phyloP scores from a whole-genome alignment of 2,329 filamentous ascomycete species.

The Apiospora phragmitis region DNA sequence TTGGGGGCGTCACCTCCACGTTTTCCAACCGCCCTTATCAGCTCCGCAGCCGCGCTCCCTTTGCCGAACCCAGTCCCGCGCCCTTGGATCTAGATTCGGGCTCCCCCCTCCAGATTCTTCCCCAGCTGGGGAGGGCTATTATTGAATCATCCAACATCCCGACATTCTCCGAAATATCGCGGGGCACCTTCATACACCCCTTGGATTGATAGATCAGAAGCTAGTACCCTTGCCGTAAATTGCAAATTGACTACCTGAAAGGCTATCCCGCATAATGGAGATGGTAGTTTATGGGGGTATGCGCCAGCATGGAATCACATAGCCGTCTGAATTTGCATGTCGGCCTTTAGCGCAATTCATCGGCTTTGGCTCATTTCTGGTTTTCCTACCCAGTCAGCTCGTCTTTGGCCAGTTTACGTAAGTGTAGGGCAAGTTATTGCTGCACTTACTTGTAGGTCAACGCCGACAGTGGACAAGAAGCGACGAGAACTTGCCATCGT shows the following conservation, averaged over 20 bases:
- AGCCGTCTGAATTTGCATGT: not conserved
- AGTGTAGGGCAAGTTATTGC: not conserved
- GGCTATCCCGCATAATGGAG: not conserved
- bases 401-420: not conserved
- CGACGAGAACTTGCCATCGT: not conserved
- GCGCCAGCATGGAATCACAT: not conserved
- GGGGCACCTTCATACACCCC: not conserved
- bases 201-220: not conserved
- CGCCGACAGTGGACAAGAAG: not conserved
- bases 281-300: not conserved
- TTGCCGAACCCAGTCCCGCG: slow-evolving; percentile 1
- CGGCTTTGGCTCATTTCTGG: not conserved
- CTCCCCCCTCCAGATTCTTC: not conserved
- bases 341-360: not conserved
- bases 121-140: not conserved
- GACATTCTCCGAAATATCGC: not conserved
- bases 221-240: not conserved
- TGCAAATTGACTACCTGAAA: not conserved
- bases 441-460: not conserved
- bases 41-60: not conserved
- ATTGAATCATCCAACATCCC: not conserved
- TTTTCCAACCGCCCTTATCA: not conserved
- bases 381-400: not conserved
- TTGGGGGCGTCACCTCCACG: not conserved
- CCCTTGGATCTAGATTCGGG: not conserved